Conservation (phyloP, 768 basidiomycete species). For the Amanita subjunquillea region DNA sequence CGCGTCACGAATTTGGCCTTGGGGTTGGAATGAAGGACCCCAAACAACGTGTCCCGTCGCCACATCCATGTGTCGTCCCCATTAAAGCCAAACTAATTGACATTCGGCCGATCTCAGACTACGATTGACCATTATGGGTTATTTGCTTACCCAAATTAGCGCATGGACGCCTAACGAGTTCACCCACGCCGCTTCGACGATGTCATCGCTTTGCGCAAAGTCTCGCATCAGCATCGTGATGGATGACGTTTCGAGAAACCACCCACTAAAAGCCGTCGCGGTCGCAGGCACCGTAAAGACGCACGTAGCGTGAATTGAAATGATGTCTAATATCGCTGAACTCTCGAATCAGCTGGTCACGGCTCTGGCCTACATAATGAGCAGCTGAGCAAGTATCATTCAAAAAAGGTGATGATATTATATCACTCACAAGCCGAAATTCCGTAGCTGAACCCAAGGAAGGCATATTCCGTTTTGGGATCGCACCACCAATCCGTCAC, state of each 20-base stretch:
- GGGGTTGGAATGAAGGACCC: slow-evolving; percentile 33
- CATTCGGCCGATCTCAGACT: background rate
- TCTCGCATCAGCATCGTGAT: background rate
- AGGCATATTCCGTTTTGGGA: slow-evolving; percentile 45
- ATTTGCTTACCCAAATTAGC: slow-evolving; percentile 40
- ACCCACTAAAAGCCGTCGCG: slow-evolving; percentile 24
- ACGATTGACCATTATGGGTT: background rate
- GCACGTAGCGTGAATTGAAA: slow-evolving; percentile 48
- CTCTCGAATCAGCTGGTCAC: slow-evolving; percentile 28
- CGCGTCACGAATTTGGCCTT: slow-evolving; percentile 45
- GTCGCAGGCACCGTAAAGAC: slow-evolving; percentile 28
- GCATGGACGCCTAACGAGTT: slow-evolving; percentile 44
- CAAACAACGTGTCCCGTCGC: slow-evolving; percentile 33
- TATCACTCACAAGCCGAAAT: slow-evolving; percentile 37
- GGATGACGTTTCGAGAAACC: background rate
- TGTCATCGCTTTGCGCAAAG: slow-evolving; percentile 23
- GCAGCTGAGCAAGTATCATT: background rate
- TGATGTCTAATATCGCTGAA: slow-evolving; percentile 40
- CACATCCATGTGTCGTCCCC: slow-evolving; percentile 30
- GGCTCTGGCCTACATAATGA: slow-evolving; percentile 30
- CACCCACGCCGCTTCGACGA: slow-evolving; percentile 52
- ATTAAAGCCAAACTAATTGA: slow-evolving; percentile 24
- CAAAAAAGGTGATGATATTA: no score
- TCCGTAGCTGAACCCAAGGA: slow-evolving; percentile 59
- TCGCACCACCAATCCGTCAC: slow-evolving; percentile 44